A percentile compares a stretch with the other conserved stretches of the same genome.
Evolutionary conservation across 208 protist species (phyloP).

Genomic region (Trypanosoma grayi): DNA sequence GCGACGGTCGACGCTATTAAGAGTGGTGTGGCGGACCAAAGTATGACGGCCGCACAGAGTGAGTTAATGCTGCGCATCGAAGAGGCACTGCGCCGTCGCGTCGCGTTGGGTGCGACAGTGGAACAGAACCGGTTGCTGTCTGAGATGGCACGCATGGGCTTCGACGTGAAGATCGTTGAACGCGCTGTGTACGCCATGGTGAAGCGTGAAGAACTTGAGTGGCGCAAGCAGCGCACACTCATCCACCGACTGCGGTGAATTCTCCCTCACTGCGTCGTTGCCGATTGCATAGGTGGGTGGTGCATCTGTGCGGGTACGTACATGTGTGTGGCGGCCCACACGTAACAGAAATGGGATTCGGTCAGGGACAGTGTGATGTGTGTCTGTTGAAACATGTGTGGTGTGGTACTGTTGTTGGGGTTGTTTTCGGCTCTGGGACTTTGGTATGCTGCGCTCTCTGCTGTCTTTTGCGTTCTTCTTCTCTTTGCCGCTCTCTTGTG

Average conservation of each 20-base stretch:
- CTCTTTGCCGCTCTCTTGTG: too few relatives aligned
- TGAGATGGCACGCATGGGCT: conserved; percentile 82
- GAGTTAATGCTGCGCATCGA: conserved; percentile 82
- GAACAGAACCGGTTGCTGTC: conserved; percentile 77
- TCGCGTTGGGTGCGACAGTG: conserved; percentile 82
- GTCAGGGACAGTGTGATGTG: too few relatives aligned
- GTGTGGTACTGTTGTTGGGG: too few relatives aligned
- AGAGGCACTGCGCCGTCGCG: conserved; percentile 76
- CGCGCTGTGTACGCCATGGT: conserved; percentile 89
- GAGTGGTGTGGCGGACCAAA: conserved; percentile 72
- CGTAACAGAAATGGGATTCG: too few relatives aligned
- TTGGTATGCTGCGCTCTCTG: too few relatives aligned
- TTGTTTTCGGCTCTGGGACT: too few relatives aligned
- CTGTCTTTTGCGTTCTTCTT: too few relatives aligned
- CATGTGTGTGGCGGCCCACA: too few relatives aligned
- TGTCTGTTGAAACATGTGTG: too few relatives aligned
- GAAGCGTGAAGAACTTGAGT: conserved; percentile 84
- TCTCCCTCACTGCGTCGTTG: conserved; percentile 3
- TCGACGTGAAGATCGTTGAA: conserved; percentile 82
- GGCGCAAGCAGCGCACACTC: conserved; percentile 86
- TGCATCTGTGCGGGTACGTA: too few relatives aligned
- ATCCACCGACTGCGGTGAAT: conserved; percentile 69
- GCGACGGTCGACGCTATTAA: conserved; percentile 95
- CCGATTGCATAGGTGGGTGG: not conserved
- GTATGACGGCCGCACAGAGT: conserved; percentile 80